Conservation (phyloP, 257 asterid genomes). For the Nicotiana tabacum region DNA sequence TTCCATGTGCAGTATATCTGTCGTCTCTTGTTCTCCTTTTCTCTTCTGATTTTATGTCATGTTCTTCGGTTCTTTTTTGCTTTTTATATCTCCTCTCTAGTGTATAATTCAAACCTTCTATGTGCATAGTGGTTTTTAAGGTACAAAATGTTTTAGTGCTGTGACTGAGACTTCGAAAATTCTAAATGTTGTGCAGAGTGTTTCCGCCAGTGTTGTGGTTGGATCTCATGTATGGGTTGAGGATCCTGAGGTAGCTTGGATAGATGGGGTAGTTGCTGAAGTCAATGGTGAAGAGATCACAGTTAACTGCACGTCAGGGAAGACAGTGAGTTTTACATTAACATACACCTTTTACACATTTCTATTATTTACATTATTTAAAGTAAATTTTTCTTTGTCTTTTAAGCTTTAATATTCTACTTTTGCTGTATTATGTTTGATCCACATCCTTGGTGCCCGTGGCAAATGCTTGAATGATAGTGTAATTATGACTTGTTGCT, state of each 20-base stretch:
- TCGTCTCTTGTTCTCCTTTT: neutral
- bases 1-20: neutral
- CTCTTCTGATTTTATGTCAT: neutral
- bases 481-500: neutral
- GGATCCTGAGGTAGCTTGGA: conserved; percentile 87
- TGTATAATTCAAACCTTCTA: neutral
- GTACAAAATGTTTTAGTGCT: neutral
- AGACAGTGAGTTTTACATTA: conserved; percentile 46
- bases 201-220: conserved; percentile 50
- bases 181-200: conserved; percentile 48
- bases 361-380: neutral
- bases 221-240: conserved; percentile 97
- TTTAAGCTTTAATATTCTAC: neutral
- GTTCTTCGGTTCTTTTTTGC: neutral
- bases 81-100: neutral
- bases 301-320: conserved; percentile 61
- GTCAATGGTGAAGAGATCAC: conserved; percentile 59
- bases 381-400: neutral
- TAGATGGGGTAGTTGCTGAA: conserved; percentile 71
- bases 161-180: conserved; percentile 6
- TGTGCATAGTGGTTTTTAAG: neutral
- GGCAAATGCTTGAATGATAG: neutral
- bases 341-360: neutral
- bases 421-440: neutral
- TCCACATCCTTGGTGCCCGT: neutral